Evolutionary conservation across 306 rosid species (phyloP).

Genomic region (Gillenia trifoliata): DNA sequence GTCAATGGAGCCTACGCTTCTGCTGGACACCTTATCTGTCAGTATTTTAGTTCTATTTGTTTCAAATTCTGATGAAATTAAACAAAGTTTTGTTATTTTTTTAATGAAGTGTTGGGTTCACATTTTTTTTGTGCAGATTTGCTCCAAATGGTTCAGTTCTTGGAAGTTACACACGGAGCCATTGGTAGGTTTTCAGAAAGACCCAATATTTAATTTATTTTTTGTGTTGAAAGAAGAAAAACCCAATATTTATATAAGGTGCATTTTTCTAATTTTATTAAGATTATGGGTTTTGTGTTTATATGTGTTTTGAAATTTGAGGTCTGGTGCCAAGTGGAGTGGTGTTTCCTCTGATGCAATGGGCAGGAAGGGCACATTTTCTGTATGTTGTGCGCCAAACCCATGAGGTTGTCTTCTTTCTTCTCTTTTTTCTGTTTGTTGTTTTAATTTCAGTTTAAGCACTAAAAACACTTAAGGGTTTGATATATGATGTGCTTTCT

Average conservation of each 20-base stretch:
- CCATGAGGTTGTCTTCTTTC: conserved; percentile 46
- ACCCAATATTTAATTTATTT: background rate
- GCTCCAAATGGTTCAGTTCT: conserved; percentile 70
- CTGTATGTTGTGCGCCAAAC: conserved; percentile 47
- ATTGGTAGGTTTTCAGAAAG: conserved; percentile 47
- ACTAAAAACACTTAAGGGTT: background rate
- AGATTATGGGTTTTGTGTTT: background rate
- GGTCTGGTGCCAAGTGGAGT: conserved; percentile 90
- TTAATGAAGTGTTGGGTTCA: background rate
- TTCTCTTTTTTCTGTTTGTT: background rate
- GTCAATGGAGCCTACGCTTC: conserved; percentile 52
- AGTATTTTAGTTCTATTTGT: conserved; percentile 9
- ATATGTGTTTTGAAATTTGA: conserved; percentile 19
- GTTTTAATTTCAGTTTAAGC: background rate
- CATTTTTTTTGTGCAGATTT: conserved; percentile 39
- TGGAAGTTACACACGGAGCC: conserved; percentile 89
- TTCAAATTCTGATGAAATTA: background rate
- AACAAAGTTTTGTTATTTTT: background rate
- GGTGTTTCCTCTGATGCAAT: conserved; percentile 84
- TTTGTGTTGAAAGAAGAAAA: background rate
- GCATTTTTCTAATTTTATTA: background rate
- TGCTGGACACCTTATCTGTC: conserved; percentile 59
- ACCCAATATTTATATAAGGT: background rate
- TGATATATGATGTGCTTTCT: background rate
- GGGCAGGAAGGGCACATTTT: conserved; percentile 87